A percentile compares a stretch with the other conserved stretches of the same genome.
phyloP scores from a whole-genome alignment of 1,284 basidiomycete genomes.

The Austropuccinia psidii region DNA sequence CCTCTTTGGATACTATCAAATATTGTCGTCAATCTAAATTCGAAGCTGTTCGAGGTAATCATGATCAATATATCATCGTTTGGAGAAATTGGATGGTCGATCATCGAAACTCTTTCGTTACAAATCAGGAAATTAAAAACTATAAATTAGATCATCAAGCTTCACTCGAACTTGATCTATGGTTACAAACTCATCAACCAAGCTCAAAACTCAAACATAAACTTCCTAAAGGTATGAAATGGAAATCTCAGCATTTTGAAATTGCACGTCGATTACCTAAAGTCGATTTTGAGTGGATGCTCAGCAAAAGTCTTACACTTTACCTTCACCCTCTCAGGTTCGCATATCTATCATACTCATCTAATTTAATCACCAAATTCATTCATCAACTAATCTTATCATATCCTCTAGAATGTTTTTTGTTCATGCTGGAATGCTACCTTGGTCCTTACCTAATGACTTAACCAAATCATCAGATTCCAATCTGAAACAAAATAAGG shows the following conservation, averaged over 20 bases:
- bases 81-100: constrained; percentile 36
- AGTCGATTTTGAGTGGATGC: constrained; percentile 22
- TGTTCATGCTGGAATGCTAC: constrained; percentile 34
- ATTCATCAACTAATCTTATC: too few species aligned
- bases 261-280: constrained; percentile 23
- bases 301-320: constrained; percentile 9
- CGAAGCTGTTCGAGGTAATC: constrained; percentile 23
- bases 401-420: constrained; percentile 32
- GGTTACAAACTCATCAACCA: constrained; percentile 4
- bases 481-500: not conserved
- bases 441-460: constrained; percentile 6
- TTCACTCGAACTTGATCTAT: constrained; percentile 4
- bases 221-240: constrained; percentile 29
- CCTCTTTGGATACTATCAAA: constrained; percentile 19
- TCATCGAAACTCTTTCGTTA: not conserved
- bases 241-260: constrained; percentile 33
- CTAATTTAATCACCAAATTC: not conserved
- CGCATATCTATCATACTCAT: not conserved
- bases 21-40: constrained; percentile 19
- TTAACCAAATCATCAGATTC: not conserved
- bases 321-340: constrained; percentile 11
- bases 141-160: not conserved
- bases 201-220: constrained; percentile 11
- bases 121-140: not conserved
- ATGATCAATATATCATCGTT: constrained; percentile 34